Evolutionary conservation across 306 rosid genomes (phyloP).

Genomic region (Cucumis cinereus): DNA sequence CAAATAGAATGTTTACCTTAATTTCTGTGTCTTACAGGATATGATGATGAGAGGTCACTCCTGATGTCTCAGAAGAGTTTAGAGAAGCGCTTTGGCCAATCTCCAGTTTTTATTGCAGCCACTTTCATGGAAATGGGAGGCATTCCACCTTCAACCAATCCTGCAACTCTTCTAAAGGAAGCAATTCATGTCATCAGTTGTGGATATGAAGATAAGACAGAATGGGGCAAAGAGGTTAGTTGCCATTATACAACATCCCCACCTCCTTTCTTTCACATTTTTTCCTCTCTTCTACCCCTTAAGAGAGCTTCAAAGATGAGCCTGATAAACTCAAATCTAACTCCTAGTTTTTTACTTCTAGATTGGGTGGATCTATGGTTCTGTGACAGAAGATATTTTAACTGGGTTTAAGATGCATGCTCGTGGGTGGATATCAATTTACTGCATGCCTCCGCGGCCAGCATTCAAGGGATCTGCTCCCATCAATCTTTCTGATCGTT

Average conservation of each 20-base stretch:
- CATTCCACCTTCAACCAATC: slow-evolving; percentile 90
- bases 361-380: slow-evolving; percentile 99
- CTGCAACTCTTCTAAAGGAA: slow-evolving; percentile 95
- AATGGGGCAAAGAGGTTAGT: slow-evolving; percentile 97
- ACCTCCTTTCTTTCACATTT: not conserved
- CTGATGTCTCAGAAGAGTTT: slow-evolving; percentile 88
- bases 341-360: slow-evolving; percentile 17
- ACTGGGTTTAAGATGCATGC: slow-evolving; percentile 99
- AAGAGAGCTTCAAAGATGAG: not conserved
- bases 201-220: slow-evolving; percentile 96
- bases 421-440: slow-evolving; percentile 96
- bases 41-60: slow-evolving; percentile 91
- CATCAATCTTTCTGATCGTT: slow-evolving; percentile 97
- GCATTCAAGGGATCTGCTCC: slow-evolving; percentile 99
- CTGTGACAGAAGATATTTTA: slow-evolving; percentile 98
- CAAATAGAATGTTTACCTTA: not conserved
- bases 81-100: slow-evolving; percentile 98
- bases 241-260: not conserved
- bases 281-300: not conserved
- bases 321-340: not conserved
- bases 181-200: slow-evolving; percentile 98
- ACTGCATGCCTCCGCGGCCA: slow-evolving; percentile 97
- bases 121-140: slow-evolving; percentile 99
- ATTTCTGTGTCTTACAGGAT: slow-evolving; percentile 39
- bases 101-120: slow-evolving; percentile 95